Evolutionary conservation across 169 alveolate genomes (phyloP).

Genomic region (Plasmodium chabaudi): DNA sequence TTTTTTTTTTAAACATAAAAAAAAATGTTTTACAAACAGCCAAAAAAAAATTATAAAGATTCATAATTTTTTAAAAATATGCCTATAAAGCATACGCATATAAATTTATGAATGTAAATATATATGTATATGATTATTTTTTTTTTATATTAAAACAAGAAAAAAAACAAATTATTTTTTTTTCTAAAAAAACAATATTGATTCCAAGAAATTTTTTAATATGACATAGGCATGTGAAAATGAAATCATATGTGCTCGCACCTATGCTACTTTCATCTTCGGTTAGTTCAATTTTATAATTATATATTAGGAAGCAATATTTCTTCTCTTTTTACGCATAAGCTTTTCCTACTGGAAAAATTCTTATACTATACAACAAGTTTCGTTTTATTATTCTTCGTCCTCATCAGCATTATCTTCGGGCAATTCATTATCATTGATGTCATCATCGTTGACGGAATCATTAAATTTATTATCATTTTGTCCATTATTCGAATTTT

Average conservation of each 20-base stretch:
- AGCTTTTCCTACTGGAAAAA: neutral
- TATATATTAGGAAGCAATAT: too few relatives aligned
- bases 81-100: constrained; percentile 2
- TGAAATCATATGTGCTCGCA: too few relatives aligned
- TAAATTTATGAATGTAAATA: constrained; percentile 12
- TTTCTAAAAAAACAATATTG: too few relatives aligned
- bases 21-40: neutral
- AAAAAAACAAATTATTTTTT: constrained; percentile 1
- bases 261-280: too few relatives aligned
- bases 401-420: constrained; percentile 22
- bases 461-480: neutral
- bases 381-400: neutral
- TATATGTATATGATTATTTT: constrained; percentile 8
- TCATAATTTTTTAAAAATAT: too few relatives aligned
- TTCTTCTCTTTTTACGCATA: neutral
- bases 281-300: too few relatives aligned
- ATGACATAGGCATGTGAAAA: too few relatives aligned
- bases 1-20: too few relatives aligned
- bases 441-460: constrained; percentile 1
- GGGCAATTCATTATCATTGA: neutral
- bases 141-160: neutral
- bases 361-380: neutral
- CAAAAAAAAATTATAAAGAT: neutral
- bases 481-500: constrained; percentile 3
- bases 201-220: too few relatives aligned